Evolutionary conservation across 192 early-diverging fungal genomes (phyloP), one percentile per base, ranked within the genome.

Genomic region (Coemansia sp.): DNA sequence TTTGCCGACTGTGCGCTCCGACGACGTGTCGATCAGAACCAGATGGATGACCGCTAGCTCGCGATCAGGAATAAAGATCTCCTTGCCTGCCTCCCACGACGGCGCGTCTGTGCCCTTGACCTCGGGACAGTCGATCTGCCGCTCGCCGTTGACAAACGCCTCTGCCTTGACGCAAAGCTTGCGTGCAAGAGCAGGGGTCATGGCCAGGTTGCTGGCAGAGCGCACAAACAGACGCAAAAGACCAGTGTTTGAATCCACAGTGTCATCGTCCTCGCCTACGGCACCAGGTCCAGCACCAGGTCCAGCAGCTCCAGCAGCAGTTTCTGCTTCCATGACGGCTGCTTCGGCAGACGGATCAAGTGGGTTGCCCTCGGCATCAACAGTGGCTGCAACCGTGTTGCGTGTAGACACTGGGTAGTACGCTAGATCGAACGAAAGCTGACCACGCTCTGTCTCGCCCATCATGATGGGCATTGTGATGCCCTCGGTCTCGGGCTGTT

Each of bases 51-150:
- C 73, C 18, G 89, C 80, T 1, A 69, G 55, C 14, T 87, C 83
- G 49, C 88, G 77, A 69, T 95, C 90, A 14, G 87, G 80, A 32
- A 94, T 77, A 77, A 92, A 94, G 3, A 89, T 60, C 56, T 91
- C 89, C 48, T 87, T 76, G 60, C 82, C 84, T 5, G 84, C 77
- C 58, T 91, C 88, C 92, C 92, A 97, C 32, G 88, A 84, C 34
- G 95, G 95, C 60, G 88, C 91, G 65, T 87, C 86, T 18, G 88
- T 93, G 63, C 87, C 85, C 59, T 87, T 92, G 59, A 88, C 86
- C 29, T 75, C 76, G 48, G 87, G 88, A 20, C 94, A 92, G 25
- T 68, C 69, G 22, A 85, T 72, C 7, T 77, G 76, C 25, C 64
- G 49, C 8, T 77, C 50, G 32, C 76, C 78, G 57, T 90, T 88